These are phyloP conservation scores for Candida dubliniensis DNA, from an alignment of 1,139 yeast species.

Conservation along the genomic window DNA sequence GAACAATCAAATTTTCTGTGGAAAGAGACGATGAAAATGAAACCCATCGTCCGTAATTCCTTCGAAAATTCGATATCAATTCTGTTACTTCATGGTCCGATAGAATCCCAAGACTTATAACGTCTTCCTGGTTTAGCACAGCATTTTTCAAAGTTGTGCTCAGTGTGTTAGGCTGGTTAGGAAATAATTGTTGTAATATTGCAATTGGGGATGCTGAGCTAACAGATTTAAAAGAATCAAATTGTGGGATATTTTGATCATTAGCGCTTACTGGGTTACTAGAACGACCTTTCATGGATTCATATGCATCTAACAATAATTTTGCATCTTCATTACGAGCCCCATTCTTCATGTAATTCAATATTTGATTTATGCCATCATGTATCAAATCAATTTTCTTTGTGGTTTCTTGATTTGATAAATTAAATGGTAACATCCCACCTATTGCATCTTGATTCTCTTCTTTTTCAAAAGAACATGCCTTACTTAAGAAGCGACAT, in stretches of 20 bases:
- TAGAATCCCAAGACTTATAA: slow-evolving; percentile 52
- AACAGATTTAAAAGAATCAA: slow-evolving; percentile 31
- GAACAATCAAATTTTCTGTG: slow-evolving; percentile 51
- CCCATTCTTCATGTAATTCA: slow-evolving; percentile 21
- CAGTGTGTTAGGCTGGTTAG: slow-evolving; percentile 15
- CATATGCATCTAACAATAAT: slow-evolving; percentile 29
- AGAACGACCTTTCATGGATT: slow-evolving; percentile 20
- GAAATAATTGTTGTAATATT: slow-evolving; percentile 38
- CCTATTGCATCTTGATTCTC: neutral
- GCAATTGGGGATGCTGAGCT: slow-evolving; percentile 53
- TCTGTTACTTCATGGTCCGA: slow-evolving; percentile 48
- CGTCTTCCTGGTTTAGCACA: slow-evolving; percentile 20
- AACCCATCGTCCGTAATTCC: slow-evolving; percentile 77
- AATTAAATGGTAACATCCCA: slow-evolving; percentile 2
- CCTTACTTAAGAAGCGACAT: slow-evolving; percentile 49
- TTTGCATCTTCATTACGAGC: slow-evolving; percentile 22
- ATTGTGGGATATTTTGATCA: slow-evolving; percentile 25
- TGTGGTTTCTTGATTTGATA: slow-evolving; percentile 1
- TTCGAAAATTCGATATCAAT: slow-evolving; percentile 58
- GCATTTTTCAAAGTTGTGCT: neutral
- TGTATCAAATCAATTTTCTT: slow-evolving; percentile 29
- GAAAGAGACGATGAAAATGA: slow-evolving; percentile 61
- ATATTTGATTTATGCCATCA: slow-evolving; percentile 33
- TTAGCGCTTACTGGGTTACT: slow-evolving; percentile 7
- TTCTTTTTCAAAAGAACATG: slow-evolving; percentile 51